phyloP scores from a whole-genome alignment of 2,329 filamentous ascomycete genomes.

The Alternaria panax region DNA sequence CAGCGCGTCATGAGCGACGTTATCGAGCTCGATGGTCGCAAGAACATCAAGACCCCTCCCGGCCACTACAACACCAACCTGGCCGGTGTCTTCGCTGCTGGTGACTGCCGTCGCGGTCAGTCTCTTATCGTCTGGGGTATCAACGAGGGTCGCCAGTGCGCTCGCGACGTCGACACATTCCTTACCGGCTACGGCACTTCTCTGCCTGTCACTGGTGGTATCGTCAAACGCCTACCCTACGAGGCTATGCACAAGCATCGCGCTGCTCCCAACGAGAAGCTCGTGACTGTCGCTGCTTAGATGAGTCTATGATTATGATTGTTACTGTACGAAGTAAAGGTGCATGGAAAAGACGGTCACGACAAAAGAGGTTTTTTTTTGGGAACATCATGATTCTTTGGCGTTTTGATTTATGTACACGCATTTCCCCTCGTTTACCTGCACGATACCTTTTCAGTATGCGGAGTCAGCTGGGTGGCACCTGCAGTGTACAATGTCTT shows the following conservation, averaged over 20 bases:
- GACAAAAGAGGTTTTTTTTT: constrained; percentile 4
- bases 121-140: constrained; percentile 98
- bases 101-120: constrained; percentile 93
- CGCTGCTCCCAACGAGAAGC: constrained; percentile 48
- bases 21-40: constrained; percentile 88
- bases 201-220: constrained; percentile 90
- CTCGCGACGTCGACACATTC: constrained; percentile 89
- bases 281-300: constrained; percentile 50
- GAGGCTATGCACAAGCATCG: constrained; percentile 65
- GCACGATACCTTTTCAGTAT: constrained; percentile 49
- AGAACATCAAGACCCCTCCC: constrained; percentile 93
- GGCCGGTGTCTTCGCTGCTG: constrained; percentile 88
- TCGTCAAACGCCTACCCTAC: constrained; percentile 82
- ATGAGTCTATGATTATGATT: constrained; percentile 12
- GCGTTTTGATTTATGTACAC: constrained; percentile 20
- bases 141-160: constrained; percentile 93
- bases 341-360: constrained; percentile 7
- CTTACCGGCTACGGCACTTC: constrained; percentile 77
- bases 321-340: constrained; percentile 9
- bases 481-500: constrained; percentile 40
- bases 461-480: constrained; percentile 42
- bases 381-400: constrained; percentile 18
- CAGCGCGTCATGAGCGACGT: constrained; percentile 85
- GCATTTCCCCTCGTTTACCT: constrained; percentile 38
- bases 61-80: constrained; percentile 90